phyloP scores from a whole-genome alignment of 2,329 filamentous ascomycete species.

The Ceratocystis huliohia region DNA sequence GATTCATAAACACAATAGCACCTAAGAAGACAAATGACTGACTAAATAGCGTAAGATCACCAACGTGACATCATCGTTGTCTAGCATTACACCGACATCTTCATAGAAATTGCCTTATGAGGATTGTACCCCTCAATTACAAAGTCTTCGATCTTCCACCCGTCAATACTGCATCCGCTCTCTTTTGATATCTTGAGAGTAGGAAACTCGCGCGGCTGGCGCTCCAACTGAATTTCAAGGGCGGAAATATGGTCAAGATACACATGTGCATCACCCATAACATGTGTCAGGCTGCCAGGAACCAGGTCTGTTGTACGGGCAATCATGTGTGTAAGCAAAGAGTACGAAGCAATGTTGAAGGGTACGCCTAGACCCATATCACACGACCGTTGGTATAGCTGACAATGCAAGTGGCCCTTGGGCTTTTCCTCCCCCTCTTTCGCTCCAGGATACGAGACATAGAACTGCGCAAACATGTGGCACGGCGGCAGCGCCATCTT shows the following conservation, averaged over 20 bases:
- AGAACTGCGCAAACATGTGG: conserved; percentile 97
- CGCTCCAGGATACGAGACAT: conserved; percentile 58
- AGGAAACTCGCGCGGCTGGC: conserved; percentile 73
- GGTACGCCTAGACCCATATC: conserved; percentile 96
- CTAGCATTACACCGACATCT: conserved; percentile 70
- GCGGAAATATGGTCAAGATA: conserved; percentile 90
- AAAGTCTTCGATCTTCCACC: conserved; percentile 82
- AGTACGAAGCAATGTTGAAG: conserved; percentile 95
- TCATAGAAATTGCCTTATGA: conserved; percentile 89
- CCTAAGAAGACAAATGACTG: not conserved
- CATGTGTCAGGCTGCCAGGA: conserved; percentile 80
- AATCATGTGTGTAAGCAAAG: conserved; percentile 87
- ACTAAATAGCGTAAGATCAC: not conserved
- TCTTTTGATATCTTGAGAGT: conserved; percentile 58
- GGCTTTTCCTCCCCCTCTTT: conserved; percentile 32
- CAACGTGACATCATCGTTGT: not conserved
- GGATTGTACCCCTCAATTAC: conserved; percentile 78
- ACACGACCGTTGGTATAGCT: conserved; percentile 85
- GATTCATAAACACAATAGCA: not conserved
- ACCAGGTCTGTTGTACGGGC: conserved; percentile 74
- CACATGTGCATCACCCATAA: conserved; percentile 96
- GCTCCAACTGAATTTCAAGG: conserved; percentile 62
- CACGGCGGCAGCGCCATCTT: conserved; percentile 90
- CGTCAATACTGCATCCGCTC: conserved; percentile 65
- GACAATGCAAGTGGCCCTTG: conserved; percentile 66